A percentile compares a stretch with the other conserved stretches of the same genome.
phyloP scores from a whole-genome alignment of 106 monocot genomes.

The Dendrobium chrysotoxum region DNA sequence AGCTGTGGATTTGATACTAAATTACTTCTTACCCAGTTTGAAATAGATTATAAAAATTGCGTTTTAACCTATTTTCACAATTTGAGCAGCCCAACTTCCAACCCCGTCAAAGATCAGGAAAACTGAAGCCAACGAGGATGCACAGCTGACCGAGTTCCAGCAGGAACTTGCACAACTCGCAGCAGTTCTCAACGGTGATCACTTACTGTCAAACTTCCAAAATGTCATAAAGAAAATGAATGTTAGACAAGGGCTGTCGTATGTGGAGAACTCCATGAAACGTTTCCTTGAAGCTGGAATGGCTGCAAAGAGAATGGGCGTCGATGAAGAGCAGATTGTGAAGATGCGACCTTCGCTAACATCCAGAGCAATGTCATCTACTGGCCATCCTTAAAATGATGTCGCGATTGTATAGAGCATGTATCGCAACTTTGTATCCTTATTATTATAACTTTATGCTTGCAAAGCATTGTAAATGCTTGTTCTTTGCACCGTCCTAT shows the following conservation, averaged over 20 bases:
- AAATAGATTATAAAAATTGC: background rate
- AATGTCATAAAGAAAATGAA: constrained; percentile 51
- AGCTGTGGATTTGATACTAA: too few relatives aligned
- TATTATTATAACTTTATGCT: too few relatives aligned
- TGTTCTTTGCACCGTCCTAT: too few relatives aligned
- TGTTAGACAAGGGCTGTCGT: constrained; percentile 54
- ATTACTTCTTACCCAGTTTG: background rate
- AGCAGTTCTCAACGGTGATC: constrained; percentile 55
- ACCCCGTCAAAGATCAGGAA: constrained; percentile 36
- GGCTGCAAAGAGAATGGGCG: constrained; percentile 57
- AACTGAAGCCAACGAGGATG: constrained; percentile 58
- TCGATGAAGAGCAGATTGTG: constrained; percentile 68
- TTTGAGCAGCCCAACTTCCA: constrained; percentile 52
- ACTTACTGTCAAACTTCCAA: constrained; percentile 30
- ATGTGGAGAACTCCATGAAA: constrained; percentile 44
- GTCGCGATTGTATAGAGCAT: too few relatives aligned
- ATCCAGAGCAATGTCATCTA: background rate
- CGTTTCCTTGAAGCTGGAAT: constrained; percentile 71
- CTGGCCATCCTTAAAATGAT: background rate
- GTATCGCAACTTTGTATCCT: too few relatives aligned
- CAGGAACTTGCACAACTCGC: constrained; percentile 68
- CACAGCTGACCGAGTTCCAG: constrained; percentile 63
- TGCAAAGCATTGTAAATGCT: too few relatives aligned
- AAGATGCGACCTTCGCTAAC: constrained; percentile 53
- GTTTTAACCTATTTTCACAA: background rate